Conservation (phyloP, 768 basidiomycete species). For the Leccinum olivaceopallidum region DNA sequence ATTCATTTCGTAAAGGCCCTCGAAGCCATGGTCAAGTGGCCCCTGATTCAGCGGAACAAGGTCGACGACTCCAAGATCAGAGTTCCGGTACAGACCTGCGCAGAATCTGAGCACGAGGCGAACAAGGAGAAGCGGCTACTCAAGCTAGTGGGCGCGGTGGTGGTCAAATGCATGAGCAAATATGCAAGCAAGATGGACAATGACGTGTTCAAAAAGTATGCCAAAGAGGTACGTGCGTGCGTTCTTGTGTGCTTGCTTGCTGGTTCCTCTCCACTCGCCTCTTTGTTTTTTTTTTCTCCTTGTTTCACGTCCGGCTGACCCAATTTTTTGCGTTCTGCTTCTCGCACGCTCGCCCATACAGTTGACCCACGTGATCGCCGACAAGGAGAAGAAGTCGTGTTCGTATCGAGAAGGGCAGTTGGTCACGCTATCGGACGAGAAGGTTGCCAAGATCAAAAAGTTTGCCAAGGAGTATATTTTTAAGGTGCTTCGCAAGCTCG, state of each 20-base stretch:
- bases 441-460: conserved; percentile 85
- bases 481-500: conserved; percentile 72
- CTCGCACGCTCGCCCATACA: conserved; percentile 31
- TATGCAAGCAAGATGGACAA: conserved; percentile 72
- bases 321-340: neutral
- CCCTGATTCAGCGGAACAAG: conserved; percentile 84
- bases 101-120: conserved; percentile 58
- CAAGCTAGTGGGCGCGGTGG: conserved; percentile 84
- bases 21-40: conserved; percentile 75
- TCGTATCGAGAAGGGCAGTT: conserved; percentile 74
- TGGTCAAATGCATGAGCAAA: conserved; percentile 93
- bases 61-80: conserved; percentile 82
- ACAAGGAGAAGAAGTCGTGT: conserved; percentile 92
- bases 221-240: conserved; percentile 73
- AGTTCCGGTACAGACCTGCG: conserved; percentile 56
- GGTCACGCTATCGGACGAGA: conserved; percentile 82
- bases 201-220: conserved; percentile 91
- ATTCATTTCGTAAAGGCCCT: conserved; percentile 45
- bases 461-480: conserved; percentile 90
- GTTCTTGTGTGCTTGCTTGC: neutral
- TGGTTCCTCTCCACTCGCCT: neutral
- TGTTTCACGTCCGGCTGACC: neutral
- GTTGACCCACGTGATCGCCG: conserved; percentile 85
- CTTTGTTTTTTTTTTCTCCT: neutral
- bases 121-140: conserved; percentile 80